A percentile compares a stretch with the other conserved stretches of the same genome.
phyloP scores from a whole-genome alignment of 2,329 filamentous ascomycete species.

The Cercospora brassicicola region DNA sequence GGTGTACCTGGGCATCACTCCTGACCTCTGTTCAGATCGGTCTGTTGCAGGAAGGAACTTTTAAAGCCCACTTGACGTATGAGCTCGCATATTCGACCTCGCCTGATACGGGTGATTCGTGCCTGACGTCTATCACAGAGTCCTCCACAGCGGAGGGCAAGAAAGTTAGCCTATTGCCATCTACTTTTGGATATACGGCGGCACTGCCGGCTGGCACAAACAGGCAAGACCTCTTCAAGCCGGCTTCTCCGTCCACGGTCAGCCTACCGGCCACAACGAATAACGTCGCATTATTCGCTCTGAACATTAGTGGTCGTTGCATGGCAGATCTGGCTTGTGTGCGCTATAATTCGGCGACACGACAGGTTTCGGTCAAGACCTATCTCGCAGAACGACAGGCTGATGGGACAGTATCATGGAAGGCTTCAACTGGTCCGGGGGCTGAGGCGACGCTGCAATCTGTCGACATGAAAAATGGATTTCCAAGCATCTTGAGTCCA shows the following conservation, averaged over 20 bases:
- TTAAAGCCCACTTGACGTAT: background rate
- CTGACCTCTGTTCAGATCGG: background rate
- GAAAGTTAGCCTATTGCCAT: background rate
- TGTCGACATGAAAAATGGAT: background rate
- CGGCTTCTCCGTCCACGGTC: background rate
- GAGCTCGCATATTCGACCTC: background rate
- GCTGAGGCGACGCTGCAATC: background rate
- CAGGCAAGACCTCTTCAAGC: background rate
- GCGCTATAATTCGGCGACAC: background rate
- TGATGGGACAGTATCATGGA: background rate
- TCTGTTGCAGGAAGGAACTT: background rate
- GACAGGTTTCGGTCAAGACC: background rate
- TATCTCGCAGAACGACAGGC: background rate
- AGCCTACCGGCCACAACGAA: background rate
- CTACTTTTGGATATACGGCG: background rate
- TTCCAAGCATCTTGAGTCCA: background rate
- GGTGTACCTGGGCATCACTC: background rate
- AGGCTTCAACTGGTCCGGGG: background rate
- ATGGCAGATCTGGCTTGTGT: background rate
- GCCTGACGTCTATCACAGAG: background rate
- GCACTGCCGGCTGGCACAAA: background rate
- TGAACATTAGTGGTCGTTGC: background rate
- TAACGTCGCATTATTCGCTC: background rate
- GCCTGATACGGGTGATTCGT: background rate
- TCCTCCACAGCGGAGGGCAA: background rate